These are phyloP conservation scores for Roridomyces roridus DNA, from an alignment of 768 basidiomycete species.

Conservation along the genomic window DNA sequence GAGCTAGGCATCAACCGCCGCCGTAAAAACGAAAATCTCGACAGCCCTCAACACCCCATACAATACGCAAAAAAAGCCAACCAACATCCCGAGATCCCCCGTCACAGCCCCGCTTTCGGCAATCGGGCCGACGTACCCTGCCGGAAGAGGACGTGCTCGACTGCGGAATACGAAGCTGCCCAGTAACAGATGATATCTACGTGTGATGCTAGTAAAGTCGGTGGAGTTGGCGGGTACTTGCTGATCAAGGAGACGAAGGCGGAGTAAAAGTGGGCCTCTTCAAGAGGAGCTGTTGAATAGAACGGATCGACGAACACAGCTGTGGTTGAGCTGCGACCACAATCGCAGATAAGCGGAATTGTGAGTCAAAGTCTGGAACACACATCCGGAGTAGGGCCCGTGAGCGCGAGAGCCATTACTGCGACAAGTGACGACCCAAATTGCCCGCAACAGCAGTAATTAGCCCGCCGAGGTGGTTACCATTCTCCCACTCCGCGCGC, in stretches of 20 bases:
- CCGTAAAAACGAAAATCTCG: conserved; percentile 34
- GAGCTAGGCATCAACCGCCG: conserved; percentile 6
- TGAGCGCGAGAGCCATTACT: conserved; percentile 75
- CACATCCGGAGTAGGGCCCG: no score
- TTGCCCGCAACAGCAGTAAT: conserved; percentile 58
- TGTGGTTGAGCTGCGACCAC: no score
- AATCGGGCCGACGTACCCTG: conserved; percentile 74
- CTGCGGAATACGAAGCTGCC: conserved; percentile 62
- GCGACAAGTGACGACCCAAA: conserved; percentile 79
- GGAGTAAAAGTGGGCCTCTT: conserved; percentile 62
- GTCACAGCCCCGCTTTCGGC: conserved; percentile 56
- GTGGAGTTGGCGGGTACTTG: no score
- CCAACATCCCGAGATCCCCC: conserved; percentile 77
- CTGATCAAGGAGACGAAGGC: conserved; percentile 67
- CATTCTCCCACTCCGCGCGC: conserved; percentile 56
- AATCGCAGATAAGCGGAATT: no score
- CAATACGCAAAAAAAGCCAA: conserved; percentile 55
- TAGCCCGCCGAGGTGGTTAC: conserved; percentile 67
- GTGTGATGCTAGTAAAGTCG: conserved; percentile 20
- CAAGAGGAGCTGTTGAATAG: conserved; percentile 62
- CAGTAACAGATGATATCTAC: conserved; percentile 64
- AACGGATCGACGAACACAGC: conserved; percentile 80
- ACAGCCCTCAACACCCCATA: conserved; percentile 55
- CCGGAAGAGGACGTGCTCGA: conserved; percentile 74
- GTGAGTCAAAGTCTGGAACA: no score